phyloP scores from a whole-genome alignment of 164 flowering plant species.

The Tetracentron sinense region DNA sequence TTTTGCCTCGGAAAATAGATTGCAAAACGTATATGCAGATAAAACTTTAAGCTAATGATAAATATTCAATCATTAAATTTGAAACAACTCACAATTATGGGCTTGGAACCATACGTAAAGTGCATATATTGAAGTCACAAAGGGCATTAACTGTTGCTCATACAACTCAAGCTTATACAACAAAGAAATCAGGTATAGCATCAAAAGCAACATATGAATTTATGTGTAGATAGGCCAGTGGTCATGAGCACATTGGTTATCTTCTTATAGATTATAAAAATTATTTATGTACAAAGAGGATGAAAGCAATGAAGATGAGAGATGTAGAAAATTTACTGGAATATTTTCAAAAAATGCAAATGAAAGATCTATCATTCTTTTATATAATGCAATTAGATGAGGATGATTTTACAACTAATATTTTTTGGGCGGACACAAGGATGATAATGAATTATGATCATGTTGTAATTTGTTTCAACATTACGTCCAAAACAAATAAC shows the following conservation, averaged over 20 bases:
- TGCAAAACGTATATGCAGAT: too few relatives aligned
- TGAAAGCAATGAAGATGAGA: not conserved
- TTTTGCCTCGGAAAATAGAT: too few relatives aligned
- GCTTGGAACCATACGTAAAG: too few relatives aligned
- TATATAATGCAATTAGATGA: not conserved
- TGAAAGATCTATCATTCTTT: not conserved
- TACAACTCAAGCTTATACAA: too few relatives aligned
- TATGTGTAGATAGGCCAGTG: not conserved
- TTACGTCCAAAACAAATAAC: not conserved
- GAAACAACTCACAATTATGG: too few relatives aligned
- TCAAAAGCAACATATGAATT: too few relatives aligned
- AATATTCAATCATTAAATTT: too few relatives aligned
- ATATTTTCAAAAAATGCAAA: not conserved
- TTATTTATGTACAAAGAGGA: not conserved
- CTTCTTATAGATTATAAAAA: not conserved
- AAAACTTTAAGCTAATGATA: too few relatives aligned
- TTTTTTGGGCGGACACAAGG: not conserved
- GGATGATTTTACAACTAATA: not conserved
- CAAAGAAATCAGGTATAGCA: too few relatives aligned
- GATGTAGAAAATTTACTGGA: not conserved
- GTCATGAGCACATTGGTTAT: not conserved
- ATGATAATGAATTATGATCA: not conserved
- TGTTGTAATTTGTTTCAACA: not conserved
- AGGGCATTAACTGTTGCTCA: too few relatives aligned
- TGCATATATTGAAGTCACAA: too few relatives aligned